phyloP scores from a whole-genome alignment of 2,329 filamentous ascomycete genomes.

The Penicillium palitans region DNA sequence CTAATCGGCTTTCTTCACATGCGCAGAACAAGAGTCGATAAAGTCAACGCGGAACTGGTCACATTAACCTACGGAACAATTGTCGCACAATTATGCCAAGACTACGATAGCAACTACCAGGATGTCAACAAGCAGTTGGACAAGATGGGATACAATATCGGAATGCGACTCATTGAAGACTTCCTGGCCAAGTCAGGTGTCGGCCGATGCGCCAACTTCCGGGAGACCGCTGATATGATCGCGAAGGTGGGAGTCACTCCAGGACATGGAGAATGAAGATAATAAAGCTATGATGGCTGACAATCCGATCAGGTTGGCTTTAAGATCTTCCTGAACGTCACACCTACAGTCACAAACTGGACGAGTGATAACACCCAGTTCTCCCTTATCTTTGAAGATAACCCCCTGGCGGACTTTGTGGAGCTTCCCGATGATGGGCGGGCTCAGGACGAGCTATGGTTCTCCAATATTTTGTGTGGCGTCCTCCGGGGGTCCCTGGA shows the following conservation, averaged over 20 bases:
- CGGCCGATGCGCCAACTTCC: slow-evolving; percentile 85
- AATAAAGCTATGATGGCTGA: slow-evolving; percentile 4
- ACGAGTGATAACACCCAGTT: slow-evolving; percentile 95
- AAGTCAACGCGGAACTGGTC: slow-evolving; percentile 96
- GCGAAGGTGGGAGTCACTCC: slow-evolving; percentile 64
- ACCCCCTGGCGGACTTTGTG: slow-evolving; percentile 94
- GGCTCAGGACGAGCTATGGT: slow-evolving; percentile 96
- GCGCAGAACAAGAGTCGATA: slow-evolving; percentile 84
- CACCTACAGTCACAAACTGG: slow-evolving; percentile 92
- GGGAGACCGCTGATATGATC: slow-evolving; percentile 96
- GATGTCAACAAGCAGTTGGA: slow-evolving; percentile 98
- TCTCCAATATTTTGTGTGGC: slow-evolving; percentile 94
- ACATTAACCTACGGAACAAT: slow-evolving; percentile 98
- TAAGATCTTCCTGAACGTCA: slow-evolving; percentile 98
- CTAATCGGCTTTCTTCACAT: slow-evolving; percentile 17
- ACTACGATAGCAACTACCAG: slow-evolving; percentile 89
- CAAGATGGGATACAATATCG: slow-evolving; percentile 99
- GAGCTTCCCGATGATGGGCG: slow-evolving; percentile 94
- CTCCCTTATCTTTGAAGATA: slow-evolving; percentile 94
- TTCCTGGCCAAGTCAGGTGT: slow-evolving; percentile 94
- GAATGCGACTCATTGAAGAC: slow-evolving; percentile 91
- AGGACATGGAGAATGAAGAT: neutral
- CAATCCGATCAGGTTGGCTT: slow-evolving; percentile 73
- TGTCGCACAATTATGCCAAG: slow-evolving; percentile 92
- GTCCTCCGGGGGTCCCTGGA: slow-evolving; percentile 87